These are phyloP conservation scores for Cordia subcordata DNA, from an alignment of 257 asterid genomes.

Conservation along the genomic window DNA sequence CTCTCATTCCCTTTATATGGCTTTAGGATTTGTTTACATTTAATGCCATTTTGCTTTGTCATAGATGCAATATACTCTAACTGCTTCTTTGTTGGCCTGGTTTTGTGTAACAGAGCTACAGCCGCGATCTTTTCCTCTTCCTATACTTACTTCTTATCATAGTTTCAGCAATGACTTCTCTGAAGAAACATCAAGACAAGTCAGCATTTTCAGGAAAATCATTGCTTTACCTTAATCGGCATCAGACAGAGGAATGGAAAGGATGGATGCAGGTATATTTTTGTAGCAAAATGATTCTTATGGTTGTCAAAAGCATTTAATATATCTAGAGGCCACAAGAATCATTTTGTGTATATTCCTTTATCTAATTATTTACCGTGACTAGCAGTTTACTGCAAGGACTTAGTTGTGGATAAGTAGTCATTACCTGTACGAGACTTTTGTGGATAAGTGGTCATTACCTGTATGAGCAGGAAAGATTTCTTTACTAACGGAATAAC, in stretches of 20 bases:
- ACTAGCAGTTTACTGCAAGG: too few relatives aligned
- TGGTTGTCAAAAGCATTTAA: not conserved
- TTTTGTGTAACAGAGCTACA: conserved; percentile 74
- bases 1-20: too few relatives aligned
- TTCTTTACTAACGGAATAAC: conserved; percentile 12
- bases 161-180: conserved; percentile 81
- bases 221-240: conserved; percentile 82
- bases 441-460: too few relatives aligned
- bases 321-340: not conserved
- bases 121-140: conserved; percentile 83
- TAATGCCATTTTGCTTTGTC: too few relatives aligned
- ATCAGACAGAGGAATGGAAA: conserved; percentile 98
- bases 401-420: too few relatives aligned
- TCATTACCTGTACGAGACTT: too few relatives aligned
- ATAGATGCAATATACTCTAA: conserved; percentile 8
- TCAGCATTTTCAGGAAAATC: conserved; percentile 85
- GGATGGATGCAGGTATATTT: conserved; percentile 95
- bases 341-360: too few relatives aligned
- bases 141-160: conserved; percentile 76
- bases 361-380: too few relatives aligned
- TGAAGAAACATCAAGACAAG: conserved; percentile 83
- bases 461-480: not conserved
- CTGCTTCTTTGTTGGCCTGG: conserved; percentile 15
- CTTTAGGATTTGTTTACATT: too few relatives aligned
- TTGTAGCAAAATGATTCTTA: not conserved